These are phyloP conservation scores for Neurospora sp. DNA, from an alignment of 495 filamentous ascomycete species.

Conservation along the genomic window DNA sequence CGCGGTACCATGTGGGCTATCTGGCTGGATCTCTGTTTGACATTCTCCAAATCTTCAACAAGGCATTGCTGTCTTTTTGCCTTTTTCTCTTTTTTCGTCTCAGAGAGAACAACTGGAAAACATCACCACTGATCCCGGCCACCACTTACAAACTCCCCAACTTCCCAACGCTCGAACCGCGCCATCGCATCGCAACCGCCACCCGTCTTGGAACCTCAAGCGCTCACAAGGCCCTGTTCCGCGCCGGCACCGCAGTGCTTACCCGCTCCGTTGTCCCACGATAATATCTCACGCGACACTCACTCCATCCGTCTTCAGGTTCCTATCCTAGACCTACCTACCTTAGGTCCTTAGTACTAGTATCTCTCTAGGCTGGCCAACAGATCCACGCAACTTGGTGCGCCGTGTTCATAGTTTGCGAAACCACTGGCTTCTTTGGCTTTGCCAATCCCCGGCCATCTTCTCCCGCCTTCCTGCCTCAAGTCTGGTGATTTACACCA, in stretches of 20 bases:
- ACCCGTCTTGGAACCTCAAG: not conserved
- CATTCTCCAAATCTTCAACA: not conserved
- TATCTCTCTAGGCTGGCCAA: not conserved
- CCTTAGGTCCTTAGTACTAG: not conserved
- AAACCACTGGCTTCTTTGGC: not conserved
- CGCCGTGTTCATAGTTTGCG: not conserved
- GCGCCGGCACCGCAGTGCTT: conserved; percentile 1
- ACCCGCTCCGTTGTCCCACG: conserved; percentile 9
- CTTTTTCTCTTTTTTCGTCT: not conserved
- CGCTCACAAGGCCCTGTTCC: not conserved
- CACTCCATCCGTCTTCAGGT: not conserved
- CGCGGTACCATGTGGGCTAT: not conserved
- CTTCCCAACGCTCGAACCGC: not conserved
- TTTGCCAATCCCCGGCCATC: not conserved
- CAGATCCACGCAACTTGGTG: not conserved
- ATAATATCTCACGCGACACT: conserved; percentile 8
- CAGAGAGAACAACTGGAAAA: not conserved
- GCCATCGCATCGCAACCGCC: not conserved
- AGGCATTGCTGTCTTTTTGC: not conserved
- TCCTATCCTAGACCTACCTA: not conserved
- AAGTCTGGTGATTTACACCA: not conserved
- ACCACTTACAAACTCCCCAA: not conserved
- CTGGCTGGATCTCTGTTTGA: not conserved
- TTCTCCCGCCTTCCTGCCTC: not conserved
- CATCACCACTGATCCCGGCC: not conserved